Evolutionary conservation across 73 alveolate species (phyloP), one percentile per base, ranked within the genome.

Genomic region (Paramecium sonneborni): DNA sequence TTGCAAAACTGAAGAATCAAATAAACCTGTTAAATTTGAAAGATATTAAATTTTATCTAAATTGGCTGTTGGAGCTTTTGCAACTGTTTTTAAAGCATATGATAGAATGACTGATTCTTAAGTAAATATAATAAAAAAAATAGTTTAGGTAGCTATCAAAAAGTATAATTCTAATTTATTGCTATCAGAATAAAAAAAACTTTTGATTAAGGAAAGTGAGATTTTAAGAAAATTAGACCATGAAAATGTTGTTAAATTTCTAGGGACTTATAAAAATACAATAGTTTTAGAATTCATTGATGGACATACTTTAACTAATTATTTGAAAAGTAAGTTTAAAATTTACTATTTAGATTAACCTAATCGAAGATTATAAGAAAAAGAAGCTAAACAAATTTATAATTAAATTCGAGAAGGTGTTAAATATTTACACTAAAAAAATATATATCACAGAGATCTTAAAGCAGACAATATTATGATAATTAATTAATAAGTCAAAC

Each of bases 341-440:
- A 11, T 14, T 6, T 3, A 7, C 12, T 30, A 0, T 0, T 8
- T 85, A 74, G 72, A 92, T 6, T 28, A 23, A 72, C 92, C 92
- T 14, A 62, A 68, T 43, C 26, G 89, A 57, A 46, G 86, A 58
- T 35, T 97, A 48, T 93, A 94, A 86, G 97, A 95, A 37, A 56
- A 58, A 76, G 85, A 88, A 6, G 97, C 96, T 8, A 86, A 44
- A 46, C 37, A 76, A 23, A 52, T 94, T 6, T 86, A 93, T 52
- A 2, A 11, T 24, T 70, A 88, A 70, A 26, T 88, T 32, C 20
- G 52, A 14, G 41, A 69, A 23, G 94, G 97, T n/a, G 85, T 95
- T 55, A 97, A 94, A 86, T 93, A 95, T 85, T 90, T 92, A 14
- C 98, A 95, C 85, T 86, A 88, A n/a, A 87, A 85, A 76, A 92